Conservation (phyloP, 805 yeast species). For the Brettanomyces custersianus region DNA sequence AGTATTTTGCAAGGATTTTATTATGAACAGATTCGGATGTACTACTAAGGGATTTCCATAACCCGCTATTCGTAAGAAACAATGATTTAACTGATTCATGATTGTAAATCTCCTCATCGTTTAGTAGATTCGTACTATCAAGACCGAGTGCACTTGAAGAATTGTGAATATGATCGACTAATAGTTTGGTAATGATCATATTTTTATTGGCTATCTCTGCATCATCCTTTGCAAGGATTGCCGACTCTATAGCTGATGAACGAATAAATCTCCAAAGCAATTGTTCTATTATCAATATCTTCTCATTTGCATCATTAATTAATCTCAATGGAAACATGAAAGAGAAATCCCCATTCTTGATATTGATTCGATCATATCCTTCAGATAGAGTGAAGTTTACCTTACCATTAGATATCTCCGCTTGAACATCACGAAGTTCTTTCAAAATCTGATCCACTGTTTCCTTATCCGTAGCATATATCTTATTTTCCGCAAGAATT, state of each 20-base stretch:
- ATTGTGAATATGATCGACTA: constrained; percentile 15
- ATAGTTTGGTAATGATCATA: constrained; percentile 15
- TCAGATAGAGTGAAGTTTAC: not conserved
- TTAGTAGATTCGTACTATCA: not conserved
- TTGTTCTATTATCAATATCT: constrained; percentile 1
- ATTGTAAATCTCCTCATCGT: constrained; percentile 13
- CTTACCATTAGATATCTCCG: not conserved
- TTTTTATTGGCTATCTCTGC: constrained; percentile 13
- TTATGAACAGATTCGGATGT: constrained; percentile 4
- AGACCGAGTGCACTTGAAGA: constrained; percentile 9
- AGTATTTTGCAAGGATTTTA: no score
- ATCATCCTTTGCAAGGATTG: constrained; percentile 6
- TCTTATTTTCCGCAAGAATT: not conserved
- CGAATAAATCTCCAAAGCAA: constrained; percentile 4
- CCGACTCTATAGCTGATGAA: constrained; percentile 8
- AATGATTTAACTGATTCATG: constrained; percentile 11
- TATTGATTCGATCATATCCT: not conserved
- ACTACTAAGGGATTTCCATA: constrained; percentile 8
- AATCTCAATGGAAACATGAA: not conserved
- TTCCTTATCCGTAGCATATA: constrained; percentile 1
- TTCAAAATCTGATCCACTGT: constrained; percentile 2
- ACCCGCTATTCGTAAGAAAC: constrained; percentile 11
- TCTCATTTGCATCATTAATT: not conserved
- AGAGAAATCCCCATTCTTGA: not conserved
- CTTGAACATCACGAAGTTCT: not conserved